These are phyloP conservation scores for Nothophoma quercina DNA, from an alignment of 2,329 filamentous ascomycete genomes.

Conservation along the genomic window DNA sequence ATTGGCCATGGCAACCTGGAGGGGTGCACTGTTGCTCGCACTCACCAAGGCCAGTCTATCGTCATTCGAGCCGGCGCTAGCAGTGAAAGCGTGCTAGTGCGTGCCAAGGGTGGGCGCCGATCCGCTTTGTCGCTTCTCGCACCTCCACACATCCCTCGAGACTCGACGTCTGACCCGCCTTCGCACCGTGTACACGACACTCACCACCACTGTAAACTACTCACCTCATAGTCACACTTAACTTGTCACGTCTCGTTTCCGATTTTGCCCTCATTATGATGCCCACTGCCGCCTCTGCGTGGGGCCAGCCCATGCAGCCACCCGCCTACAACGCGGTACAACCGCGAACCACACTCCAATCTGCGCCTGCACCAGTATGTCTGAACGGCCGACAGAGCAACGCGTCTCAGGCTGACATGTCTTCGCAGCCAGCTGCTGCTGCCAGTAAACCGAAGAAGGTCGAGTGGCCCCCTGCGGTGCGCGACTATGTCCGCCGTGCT, in stretches of 20 bases:
- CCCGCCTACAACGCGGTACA: slow-evolving; percentile 57
- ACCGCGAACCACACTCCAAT: slow-evolving; percentile 51
- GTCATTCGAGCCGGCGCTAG: slow-evolving; percentile 27
- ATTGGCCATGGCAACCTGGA: slow-evolving; percentile 24
- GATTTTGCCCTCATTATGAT: slow-evolving; percentile 30
- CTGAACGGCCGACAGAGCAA: neutral
- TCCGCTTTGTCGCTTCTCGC: slow-evolving; percentile 31
- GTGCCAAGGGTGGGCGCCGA: slow-evolving; percentile 20
- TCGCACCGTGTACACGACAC: slow-evolving; percentile 5
- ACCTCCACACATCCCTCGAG: slow-evolving; percentile 25
- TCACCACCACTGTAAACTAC: slow-evolving; percentile 18
- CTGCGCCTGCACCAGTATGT: slow-evolving; percentile 33
- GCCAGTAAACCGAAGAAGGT: slow-evolving; percentile 64
- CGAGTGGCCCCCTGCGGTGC: slow-evolving; percentile 83
- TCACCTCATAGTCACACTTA: slow-evolving; percentile 22
- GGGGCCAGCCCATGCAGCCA: slow-evolving; percentile 33
- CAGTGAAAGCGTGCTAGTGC: slow-evolving; percentile 10
- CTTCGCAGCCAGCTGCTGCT: slow-evolving; percentile 32
- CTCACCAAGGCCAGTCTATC: slow-evolving; percentile 27
- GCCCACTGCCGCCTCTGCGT: slow-evolving; percentile 38
- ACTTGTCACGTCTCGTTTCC: slow-evolving; percentile 13
- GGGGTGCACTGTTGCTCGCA: slow-evolving; percentile 8
- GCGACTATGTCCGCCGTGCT: slow-evolving; percentile 86
- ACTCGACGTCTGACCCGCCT: slow-evolving; percentile 7
- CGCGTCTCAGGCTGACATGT: slow-evolving; percentile 22